Base-by-base conservation (phyloP, 176 grass and related monocot genomes). In the Coix lacrymajobi region DNA sequence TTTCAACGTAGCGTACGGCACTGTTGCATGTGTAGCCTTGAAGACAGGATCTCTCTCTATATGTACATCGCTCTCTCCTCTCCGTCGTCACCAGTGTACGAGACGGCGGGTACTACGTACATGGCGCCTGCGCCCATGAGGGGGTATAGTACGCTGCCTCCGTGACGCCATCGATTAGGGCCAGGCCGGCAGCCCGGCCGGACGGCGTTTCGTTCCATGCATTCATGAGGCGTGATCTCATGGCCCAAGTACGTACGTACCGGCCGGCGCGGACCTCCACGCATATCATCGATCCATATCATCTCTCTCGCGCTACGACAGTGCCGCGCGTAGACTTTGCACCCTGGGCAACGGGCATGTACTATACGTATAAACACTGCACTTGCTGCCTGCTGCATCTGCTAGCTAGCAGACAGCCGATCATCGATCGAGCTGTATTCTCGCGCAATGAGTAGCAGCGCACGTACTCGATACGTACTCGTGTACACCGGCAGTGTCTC, bases 21-120 rank as follows among this genome's bases (percentile, higher is more conserved):
- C 78, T 85, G 78, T 81, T 77, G 88, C 78, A 89, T 89, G 83
- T 89, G 82, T 89, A 7, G 77, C 40, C 82, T 76, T 77, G 77
- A 81, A 89, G 77, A 80, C 20, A 79, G 63, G 77, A n/a, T n/a
- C n/a, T n/a, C n/a, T n/a, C n/a, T n/a, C n/a, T n/a, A n/a, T n/a
- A n/a, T n/a, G n/a, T n/a, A n/a, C n/a, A n/a, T n/a, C n/a, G n/a
- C n/a, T n/a, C n/a, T 52, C 5, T 52, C 48, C 45, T 48, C 40
- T 43, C 15, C 1, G 36, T 4, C 0, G 45, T 6, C 4, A 5
- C 17, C 40, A 7, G 48, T 54, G 51, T 54, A 52, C 49, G 49
- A 20, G 49, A 20, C 49, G 49, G 19, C 8, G 49, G 49, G 49
- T 52, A 52, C 49, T 52, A 52, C 49, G 49, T 56, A 56, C 52